Conservation (phyloP, 805 yeast species). For the Candida caryicola region DNA sequence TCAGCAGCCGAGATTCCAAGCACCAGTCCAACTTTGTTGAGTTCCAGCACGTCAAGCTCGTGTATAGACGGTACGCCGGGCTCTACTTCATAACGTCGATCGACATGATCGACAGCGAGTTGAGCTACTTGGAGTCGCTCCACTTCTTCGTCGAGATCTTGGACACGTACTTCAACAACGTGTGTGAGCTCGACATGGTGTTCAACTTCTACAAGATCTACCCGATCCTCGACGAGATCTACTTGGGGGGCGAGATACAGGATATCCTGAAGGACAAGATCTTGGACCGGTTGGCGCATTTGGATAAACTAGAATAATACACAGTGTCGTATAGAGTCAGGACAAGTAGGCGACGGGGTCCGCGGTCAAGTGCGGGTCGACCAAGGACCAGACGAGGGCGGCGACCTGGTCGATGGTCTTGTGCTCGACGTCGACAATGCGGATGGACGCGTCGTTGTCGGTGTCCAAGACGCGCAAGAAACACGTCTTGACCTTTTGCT, state of each 20-base stretch:
- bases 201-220: conserved; percentile 88
- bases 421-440: conserved; percentile 57
- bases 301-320: conserved; percentile 59
- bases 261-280: conserved; percentile 75
- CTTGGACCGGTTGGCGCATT: conserved; percentile 57
- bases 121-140: conserved; percentile 76
- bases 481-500: conserved; percentile 59
- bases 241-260: conserved; percentile 85
- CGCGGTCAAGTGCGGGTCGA: conserved; percentile 6
- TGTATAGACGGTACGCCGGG: conserved; percentile 90
- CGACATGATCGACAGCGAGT: conserved; percentile 76
- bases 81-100: conserved; percentile 82
- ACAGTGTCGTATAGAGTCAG: background rate
- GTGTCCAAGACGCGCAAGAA: conserved; percentile 49
- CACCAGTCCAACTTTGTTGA: conserved; percentile 81
- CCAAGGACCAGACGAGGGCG: conserved; percentile 39
- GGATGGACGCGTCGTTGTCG: conserved; percentile 28
- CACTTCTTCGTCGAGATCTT: conserved; percentile 87
- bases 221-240: conserved; percentile 80
- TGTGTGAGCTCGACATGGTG: conserved; percentile 90
- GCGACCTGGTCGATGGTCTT: conserved; percentile 56
- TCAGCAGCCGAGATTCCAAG: conserved; percentile 80
- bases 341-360: background rate
- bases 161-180: conserved; percentile 83
- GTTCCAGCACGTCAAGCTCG: conserved; percentile 55